Evolutionary conservation across 1,284 basidiomycete genomes (phyloP), one percentile per base, ranked within the genome.

Genomic region (Papiliotrema laurentii): DNA sequence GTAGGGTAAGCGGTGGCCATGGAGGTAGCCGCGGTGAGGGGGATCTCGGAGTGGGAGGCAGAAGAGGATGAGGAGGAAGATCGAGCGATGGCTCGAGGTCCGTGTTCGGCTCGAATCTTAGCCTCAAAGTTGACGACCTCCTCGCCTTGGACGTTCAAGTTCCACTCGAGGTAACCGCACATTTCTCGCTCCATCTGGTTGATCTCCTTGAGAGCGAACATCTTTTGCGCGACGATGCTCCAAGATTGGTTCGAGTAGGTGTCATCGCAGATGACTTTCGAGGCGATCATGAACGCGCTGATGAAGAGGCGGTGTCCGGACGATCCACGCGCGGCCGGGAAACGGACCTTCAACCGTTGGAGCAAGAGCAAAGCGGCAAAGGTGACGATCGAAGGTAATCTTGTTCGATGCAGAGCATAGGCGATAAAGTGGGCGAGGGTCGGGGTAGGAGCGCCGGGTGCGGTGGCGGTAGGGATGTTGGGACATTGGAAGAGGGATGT

Each of bases 121-220:
- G 57, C 53, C 60, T 72, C 70, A 43, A 72, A 72, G 16, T 64
- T 62, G 35, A 55, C 41, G 18, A 69, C 60, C 58, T 72, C 70
- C 6, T 67, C 58, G 45, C 64, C 68, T 16, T 43, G 46, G 13
- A 72, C 66, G 57, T 72, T 72, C 45, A 93, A 78, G 68, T 90
- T 85, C 89, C 90, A 94, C 66, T 92, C 89, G 27, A 94, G 76
- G 66, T 93, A 93, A 25, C 81, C 84, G 68, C 89, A 92, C 85
- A 94, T 90, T 71, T 94, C 89, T 5, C 89, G 75, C 75, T 93
- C 89, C 90, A 94, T 93, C 78, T 93, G 90, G 71, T 96, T 94
- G 63, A 94, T 86, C 78, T 96, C 91, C 36, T 87, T 81, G 2
- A 94, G 73, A 1, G 83, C 83, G 64, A 93, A 94, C 84, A 93